Conservation (phyloP, 139 green algal genomes). For the Auxenochlorella pyrenoidosa region DNA sequence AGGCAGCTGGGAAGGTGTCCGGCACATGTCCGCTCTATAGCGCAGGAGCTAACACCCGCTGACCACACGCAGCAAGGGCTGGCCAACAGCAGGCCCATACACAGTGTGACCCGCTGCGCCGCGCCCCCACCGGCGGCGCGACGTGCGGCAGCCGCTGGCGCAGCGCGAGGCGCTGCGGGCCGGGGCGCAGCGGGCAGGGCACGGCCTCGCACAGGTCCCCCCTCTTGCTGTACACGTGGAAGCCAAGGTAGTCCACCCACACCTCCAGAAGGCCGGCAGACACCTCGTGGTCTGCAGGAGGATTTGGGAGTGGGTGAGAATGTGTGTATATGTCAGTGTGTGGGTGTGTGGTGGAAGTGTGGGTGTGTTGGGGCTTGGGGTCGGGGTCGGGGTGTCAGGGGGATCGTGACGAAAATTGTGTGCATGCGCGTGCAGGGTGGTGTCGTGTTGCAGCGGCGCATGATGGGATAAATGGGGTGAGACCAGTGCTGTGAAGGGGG, state of each 20-base stretch:
- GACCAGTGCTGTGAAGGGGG: no score
- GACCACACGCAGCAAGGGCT: no score
- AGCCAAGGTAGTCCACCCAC: slow-evolving; percentile 37
- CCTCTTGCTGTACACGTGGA: slow-evolving; percentile 45
- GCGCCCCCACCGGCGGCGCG: slow-evolving; percentile 14
- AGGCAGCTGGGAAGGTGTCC: no score
- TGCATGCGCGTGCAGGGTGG: no score
- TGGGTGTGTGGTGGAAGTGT: not conserved
- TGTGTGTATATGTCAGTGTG: not conserved
- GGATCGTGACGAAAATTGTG: no score
- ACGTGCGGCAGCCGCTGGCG: slow-evolving; percentile 15
- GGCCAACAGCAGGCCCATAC: not conserved
- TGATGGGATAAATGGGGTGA: no score
- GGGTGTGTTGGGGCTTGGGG: not conserved
- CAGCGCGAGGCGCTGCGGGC: slow-evolving; percentile 26
- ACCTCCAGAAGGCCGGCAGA: slow-evolving; percentile 35
- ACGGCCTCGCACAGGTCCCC: slow-evolving; percentile 46
- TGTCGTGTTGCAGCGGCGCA: no score
- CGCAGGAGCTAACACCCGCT: no score
- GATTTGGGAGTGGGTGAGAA: not conserved
- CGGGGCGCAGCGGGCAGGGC: slow-evolving; percentile 42
- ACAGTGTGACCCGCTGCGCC: no score
- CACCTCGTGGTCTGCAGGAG: slow-evolving; percentile 14
- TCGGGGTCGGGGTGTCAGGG: no score
- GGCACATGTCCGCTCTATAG: no score